Base-by-base conservation (phyloP, 257 asterid species). In the Solanum virginianum region DNA sequence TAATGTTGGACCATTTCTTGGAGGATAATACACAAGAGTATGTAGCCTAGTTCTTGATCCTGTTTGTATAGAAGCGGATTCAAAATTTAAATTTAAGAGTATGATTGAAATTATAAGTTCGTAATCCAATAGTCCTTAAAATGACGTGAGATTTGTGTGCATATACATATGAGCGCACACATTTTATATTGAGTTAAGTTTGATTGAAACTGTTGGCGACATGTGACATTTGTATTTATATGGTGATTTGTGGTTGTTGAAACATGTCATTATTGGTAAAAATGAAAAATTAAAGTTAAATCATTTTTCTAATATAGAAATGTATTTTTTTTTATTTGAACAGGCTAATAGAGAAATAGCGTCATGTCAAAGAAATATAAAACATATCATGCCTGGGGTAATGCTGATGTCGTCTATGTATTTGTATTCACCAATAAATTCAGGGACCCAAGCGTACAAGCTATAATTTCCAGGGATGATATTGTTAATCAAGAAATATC, bases 1-100 rank as follows among this genome's bases (percentile, higher is more conserved):
- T 43, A 93, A 15, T 7, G 97, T 94, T 4, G 94, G 82, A 11
- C 95, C 93, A 10, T 65, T 57, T 74, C 96, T 90, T 18, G 96
- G 96, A 82, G 93, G 88, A 24, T 90, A 57, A 72, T 89, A 94
- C 36, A 91, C 86, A 17, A 91, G 85, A 53, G 83, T 71, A 3
- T 65, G 68, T n/a, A 86, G 43, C 32, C 69, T 29, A 8, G 83
- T 65, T 16, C 62, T 75, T 2, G 92, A 87, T 54, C 95, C 93
- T 87, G 85, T n/a, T 47, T 54, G 36, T 41, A 12, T 9, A 10
- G 32, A 41, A 5, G 22, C 36, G 11, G 1, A 41, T 18, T 43
- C 18, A 43, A 0, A 43, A 71, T 18, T 70, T 71, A 5, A 41
- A 71, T 71, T 71, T 43, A 18, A 20, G 1, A 7, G 6, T 36